phyloP scores from a whole-genome alignment of 495 filamentous ascomycete genomes.

The Bryoglossum gracile region DNA sequence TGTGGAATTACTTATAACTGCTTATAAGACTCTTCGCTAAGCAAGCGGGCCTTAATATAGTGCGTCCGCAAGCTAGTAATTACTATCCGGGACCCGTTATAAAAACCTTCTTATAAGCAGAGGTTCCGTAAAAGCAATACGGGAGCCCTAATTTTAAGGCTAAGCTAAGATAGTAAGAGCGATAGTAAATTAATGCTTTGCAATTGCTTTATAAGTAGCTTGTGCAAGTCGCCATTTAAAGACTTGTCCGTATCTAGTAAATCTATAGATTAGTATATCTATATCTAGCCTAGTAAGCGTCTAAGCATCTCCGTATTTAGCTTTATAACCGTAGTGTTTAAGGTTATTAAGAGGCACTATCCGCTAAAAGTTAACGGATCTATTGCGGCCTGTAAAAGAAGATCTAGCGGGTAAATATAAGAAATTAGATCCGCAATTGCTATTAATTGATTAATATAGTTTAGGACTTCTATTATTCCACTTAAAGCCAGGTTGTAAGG shows the following conservation, averaged over 20 bases:
- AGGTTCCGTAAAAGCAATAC: slow-evolving; percentile 3
- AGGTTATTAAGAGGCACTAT: neutral
- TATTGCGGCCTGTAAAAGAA: neutral
- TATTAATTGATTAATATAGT: neutral
- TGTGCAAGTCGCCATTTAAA: neutral
- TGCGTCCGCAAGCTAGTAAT: neutral
- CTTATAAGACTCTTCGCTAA: slow-evolving; percentile 1
- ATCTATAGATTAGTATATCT: neutral
- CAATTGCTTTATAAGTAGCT: slow-evolving; percentile 4
- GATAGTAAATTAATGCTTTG: slow-evolving; percentile 2
- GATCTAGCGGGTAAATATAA: neutral
- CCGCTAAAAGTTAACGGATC: neutral
- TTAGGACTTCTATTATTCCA: neutral
- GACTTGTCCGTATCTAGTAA: neutral
- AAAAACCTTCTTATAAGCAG: neutral
- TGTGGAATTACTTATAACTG: slow-evolving; percentile 3
- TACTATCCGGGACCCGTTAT: slow-evolving; percentile 6
- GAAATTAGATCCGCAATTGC: neutral
- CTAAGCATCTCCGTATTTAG: slow-evolving; percentile 2
- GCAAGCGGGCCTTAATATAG: neutral
- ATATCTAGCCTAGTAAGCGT: neutral
- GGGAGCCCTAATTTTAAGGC: neutral
- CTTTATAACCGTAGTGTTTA: neutral
- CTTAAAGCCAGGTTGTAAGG: neutral
- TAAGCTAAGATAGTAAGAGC: neutral